A percentile compares a stretch with the other conserved stretches of the same genome.
Evolutionary conservation across 2,329 filamentous ascomycete species (phyloP).

Genomic region (Dactylellina haptotyla): DNA sequence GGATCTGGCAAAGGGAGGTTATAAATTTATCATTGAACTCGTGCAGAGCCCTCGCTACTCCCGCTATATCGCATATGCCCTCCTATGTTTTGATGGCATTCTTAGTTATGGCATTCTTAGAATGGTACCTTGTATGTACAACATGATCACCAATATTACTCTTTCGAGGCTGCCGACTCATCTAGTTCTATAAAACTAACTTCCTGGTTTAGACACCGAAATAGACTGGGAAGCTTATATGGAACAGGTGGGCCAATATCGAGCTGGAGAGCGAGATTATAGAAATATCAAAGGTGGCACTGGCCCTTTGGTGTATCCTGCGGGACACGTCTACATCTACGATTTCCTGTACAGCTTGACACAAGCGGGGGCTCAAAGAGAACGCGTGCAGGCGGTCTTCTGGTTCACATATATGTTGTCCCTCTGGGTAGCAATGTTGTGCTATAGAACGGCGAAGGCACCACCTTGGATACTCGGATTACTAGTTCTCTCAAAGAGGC

Average conservation of each 20-base stretch:
- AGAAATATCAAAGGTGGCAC: constrained; percentile 84
- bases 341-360: constrained; percentile 81
- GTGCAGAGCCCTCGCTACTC: constrained; percentile 21
- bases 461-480: constrained; percentile 89
- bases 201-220: constrained; percentile 79
- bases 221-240: constrained; percentile 99
- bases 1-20: constrained; percentile 15
- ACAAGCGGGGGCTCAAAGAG: constrained; percentile 77
- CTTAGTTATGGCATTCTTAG: constrained; percentile 45
- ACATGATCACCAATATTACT: neutral
- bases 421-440: constrained; percentile 79
- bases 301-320: constrained; percentile 93
- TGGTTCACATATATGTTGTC: constrained; percentile 79
- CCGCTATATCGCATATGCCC: constrained; percentile 4
- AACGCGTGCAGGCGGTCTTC: constrained; percentile 85
- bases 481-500: constrained; percentile 85
- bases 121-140: constrained; percentile 35
- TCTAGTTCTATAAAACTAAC: constrained; percentile 4
- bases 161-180: neutral
- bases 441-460: constrained; percentile 78
- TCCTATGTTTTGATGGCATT: constrained; percentile 41
- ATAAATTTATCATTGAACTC: neutral
- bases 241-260: constrained; percentile 84
- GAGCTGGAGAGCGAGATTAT: constrained; percentile 89
- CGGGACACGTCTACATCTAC: constrained; percentile 92